Percentiles rank a stretch among this genome's conserved stretches.
phyloP scores from a whole-genome alignment of 2,329 filamentous ascomycete species.

The Hypoxylon sp. region DNA sequence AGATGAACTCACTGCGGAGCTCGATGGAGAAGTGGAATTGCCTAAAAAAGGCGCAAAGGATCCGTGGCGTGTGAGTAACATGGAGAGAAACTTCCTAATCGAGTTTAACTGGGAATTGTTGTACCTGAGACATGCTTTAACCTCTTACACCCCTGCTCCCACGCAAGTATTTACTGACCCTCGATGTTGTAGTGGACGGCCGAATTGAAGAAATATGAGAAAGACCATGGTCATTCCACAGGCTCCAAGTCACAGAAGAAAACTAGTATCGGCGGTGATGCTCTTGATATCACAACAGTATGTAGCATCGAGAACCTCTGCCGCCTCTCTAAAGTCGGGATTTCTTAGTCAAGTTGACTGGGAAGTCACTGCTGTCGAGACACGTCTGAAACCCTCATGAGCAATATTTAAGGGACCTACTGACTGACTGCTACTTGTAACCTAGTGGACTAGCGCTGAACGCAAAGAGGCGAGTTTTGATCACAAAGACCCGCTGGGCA shows the following conservation, averaged over 20 bases:
- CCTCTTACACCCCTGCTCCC: too few relatives aligned
- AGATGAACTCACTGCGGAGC: slow-evolving; percentile 44
- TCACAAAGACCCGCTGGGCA: slow-evolving; percentile 54
- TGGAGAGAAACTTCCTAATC: too few relatives aligned
- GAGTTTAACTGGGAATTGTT: too few relatives aligned
- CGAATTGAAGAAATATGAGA: slow-evolving; percentile 44
- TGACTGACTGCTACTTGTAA: background rate
- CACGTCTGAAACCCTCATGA: background rate
- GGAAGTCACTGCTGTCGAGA: background rate
- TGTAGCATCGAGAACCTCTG: background rate
- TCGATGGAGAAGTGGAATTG: slow-evolving; percentile 46
- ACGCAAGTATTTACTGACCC: too few relatives aligned
- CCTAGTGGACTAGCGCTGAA: slow-evolving; percentile 49
- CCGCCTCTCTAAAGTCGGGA: background rate
- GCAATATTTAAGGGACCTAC: background rate
- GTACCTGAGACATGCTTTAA: too few relatives aligned
- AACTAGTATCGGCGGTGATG: slow-evolving; percentile 55
- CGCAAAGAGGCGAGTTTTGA: slow-evolving; percentile 52
- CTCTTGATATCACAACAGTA: slow-evolving; percentile 53
- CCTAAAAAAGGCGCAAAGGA: slow-evolving; percentile 44
- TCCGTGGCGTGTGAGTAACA: slow-evolving; percentile 42
- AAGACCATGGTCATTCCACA: slow-evolving; percentile 14
- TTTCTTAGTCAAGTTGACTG: background rate
- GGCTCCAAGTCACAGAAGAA: slow-evolving; percentile 6
- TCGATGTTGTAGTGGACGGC: slow-evolving; percentile 34